Base-by-base conservation (phyloP, 169 alveolate species). In the Cryptosporidium bovis region DNA sequence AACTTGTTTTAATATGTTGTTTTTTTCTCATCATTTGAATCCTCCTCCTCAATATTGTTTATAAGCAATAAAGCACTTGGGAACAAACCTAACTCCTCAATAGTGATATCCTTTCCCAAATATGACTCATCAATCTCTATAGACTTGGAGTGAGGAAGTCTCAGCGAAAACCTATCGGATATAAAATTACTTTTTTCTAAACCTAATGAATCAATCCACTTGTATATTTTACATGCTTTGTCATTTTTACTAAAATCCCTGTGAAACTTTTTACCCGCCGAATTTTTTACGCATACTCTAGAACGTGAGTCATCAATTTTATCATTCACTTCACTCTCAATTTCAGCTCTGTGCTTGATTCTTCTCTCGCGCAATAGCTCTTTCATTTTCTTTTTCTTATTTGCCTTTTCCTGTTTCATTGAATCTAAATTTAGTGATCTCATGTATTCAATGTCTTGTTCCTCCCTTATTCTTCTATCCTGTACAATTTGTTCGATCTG, bases 191-290 rank as follows among this genome's bases (percentile, higher is more conserved):
- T 29, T 20, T 58, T 48, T 3, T 77, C 85, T 53, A 62, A 36
- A 20, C 64, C 85, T 7, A 77, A 71, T 10, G 85, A 77, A 46
- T 77, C 85, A 60, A 77, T 62, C 85, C 85, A 77, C n/a, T 77
- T 50, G n/a, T 56, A 77, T 40, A 77, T 77, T 44, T 77, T 62
- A 29, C 46, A 77, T 12, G 62, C 85, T 7, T 24, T 20, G 51
- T 77, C 85, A 20, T 77, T 66, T 62, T 60, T 77, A 48, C 40
- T 56, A 18, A 77, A 77, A 40, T 60, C 62, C 18, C 85, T 77
- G 16, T 77, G 85, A 24, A 77, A 77, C 24, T 46, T 77, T 24
- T 48, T 77, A 34, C 85, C 85, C 36, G 58, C 85, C 34, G 48
- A 62, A 62, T 60, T 60, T 36, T 50, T 77, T 8, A 77, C 71